Conservation (phyloP, 805 yeast genomes). For the Candida silvatica region DNA sequence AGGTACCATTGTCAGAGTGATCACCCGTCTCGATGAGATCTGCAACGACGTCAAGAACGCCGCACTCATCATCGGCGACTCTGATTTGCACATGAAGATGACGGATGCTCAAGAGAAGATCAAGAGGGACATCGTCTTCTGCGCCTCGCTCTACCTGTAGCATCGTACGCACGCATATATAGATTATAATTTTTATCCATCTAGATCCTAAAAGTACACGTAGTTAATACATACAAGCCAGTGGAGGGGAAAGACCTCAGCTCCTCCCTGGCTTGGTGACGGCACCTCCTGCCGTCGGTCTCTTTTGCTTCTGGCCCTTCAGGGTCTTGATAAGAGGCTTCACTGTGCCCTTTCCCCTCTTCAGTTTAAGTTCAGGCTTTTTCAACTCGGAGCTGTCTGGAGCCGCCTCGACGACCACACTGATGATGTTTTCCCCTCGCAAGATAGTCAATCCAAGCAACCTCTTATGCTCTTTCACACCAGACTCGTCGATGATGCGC, state of each 20-base stretch:
- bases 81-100: slow-evolving; percentile 84
- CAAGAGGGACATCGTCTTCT: slow-evolving; percentile 94
- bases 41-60: slow-evolving; percentile 94
- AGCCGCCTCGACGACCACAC: slow-evolving; percentile 63
- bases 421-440: slow-evolving; percentile 81
- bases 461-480: slow-evolving; percentile 57
- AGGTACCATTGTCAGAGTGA: slow-evolving; percentile 95
- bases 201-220: too few relatives aligned
- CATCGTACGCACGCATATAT: neutral
- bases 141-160: slow-evolving; percentile 84
- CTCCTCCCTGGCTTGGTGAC: neutral
- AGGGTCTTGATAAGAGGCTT: slow-evolving; percentile 20
- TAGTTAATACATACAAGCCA: too few relatives aligned
- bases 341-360: slow-evolving; percentile 24
- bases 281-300: neutral
- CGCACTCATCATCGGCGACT: slow-evolving; percentile 89
- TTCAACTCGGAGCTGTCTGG: slow-evolving; percentile 25
- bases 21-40: slow-evolving; percentile 87
- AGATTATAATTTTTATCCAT: neutral
- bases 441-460: slow-evolving; percentile 72
- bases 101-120: slow-evolving; percentile 87
- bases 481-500: slow-evolving; percentile 23
- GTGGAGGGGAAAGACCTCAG: neutral
- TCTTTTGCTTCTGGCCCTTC: slow-evolving; percentile 10
- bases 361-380: slow-evolving; percentile 23